phyloP scores from a whole-genome alignment of 805 yeast species.

The Saccharomycopsis fodiens region DNA sequence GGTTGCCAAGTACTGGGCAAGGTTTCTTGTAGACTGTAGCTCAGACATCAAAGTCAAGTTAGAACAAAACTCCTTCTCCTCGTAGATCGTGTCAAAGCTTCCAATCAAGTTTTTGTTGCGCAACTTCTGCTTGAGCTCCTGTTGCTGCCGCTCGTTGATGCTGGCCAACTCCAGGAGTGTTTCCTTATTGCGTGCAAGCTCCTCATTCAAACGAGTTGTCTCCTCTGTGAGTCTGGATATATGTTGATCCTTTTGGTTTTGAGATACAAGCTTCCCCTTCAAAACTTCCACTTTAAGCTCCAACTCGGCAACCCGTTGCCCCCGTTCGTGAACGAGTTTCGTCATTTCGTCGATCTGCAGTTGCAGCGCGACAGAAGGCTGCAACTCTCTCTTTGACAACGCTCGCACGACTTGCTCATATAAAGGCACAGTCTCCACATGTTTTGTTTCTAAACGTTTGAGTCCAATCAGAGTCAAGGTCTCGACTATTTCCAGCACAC shows the following conservation, averaged over 20 bases:
- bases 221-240: not conserved
- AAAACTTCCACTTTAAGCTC: conserved; percentile 5
- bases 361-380: not conserved
- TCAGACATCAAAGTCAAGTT: conserved; percentile 12
- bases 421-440: not conserved
- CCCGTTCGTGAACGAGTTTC: not conserved
- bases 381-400: too few relatives aligned
- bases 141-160: conserved; percentile 2
- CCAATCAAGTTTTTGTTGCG: conserved; percentile 11
- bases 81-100: conserved; percentile 9
- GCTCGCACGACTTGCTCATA: not conserved
- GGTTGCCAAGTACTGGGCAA: conserved; percentile 3
- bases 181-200: not conserved
- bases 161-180: not conserved
- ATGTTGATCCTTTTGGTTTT: conserved; percentile 2
- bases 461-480: not conserved
- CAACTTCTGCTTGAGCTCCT: conserved; percentile 5
- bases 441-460: not conserved
- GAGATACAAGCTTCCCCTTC: conserved; percentile 6
- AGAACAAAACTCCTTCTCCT: conserved; percentile 14
- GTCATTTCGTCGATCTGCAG: not conserved
- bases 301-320: conserved; percentile 5
- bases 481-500: not conserved
- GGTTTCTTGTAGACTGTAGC: conserved; percentile 9
- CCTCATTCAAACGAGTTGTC: not conserved